These are phyloP conservation scores for Diaporthe velutina DNA, from an alignment of 2,329 filamentous ascomycete genomes.

Conservation along the genomic window DNA sequence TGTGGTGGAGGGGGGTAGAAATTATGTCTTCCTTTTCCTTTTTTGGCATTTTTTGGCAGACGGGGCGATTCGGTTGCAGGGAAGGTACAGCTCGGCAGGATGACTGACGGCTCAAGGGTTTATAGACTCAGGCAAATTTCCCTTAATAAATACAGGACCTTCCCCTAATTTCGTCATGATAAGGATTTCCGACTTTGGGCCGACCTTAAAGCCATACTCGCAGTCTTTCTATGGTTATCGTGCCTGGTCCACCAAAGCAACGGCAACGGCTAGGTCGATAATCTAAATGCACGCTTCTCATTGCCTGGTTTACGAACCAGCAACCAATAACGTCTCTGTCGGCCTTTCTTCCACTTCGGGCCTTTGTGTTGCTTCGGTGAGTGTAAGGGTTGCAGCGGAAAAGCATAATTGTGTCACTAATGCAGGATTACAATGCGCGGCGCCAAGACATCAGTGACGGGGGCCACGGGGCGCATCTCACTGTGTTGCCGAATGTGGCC, in stretches of 20 bases:
- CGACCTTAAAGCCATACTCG: neutral
- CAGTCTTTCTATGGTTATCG: neutral
- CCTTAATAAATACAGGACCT: neutral
- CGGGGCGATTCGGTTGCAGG: neutral
- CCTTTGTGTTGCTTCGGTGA: neutral
- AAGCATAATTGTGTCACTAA: constrained; percentile 9
- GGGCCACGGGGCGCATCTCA: neutral
- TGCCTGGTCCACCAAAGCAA: neutral
- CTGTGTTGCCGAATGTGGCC: neutral
- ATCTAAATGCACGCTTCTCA: neutral
- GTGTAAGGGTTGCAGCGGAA: neutral
- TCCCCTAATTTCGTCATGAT: neutral
- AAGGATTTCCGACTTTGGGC: neutral
- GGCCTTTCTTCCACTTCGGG: neutral
- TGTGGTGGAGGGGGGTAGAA: neutral
- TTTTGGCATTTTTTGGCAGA: neutral
- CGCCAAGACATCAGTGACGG: neutral
- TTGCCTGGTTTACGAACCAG: constrained; percentile 1
- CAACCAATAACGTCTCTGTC: neutral
- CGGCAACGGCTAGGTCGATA: no score
- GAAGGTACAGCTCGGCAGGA: neutral
- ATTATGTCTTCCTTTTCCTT: no score
- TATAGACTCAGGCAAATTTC: neutral
- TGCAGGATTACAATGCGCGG: neutral
- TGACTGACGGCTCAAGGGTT: neutral